Evolutionary conservation across 805 yeast species (phyloP), one percentile per base, ranked within the genome.

Genomic region (Yamadazyma sp.): DNA sequence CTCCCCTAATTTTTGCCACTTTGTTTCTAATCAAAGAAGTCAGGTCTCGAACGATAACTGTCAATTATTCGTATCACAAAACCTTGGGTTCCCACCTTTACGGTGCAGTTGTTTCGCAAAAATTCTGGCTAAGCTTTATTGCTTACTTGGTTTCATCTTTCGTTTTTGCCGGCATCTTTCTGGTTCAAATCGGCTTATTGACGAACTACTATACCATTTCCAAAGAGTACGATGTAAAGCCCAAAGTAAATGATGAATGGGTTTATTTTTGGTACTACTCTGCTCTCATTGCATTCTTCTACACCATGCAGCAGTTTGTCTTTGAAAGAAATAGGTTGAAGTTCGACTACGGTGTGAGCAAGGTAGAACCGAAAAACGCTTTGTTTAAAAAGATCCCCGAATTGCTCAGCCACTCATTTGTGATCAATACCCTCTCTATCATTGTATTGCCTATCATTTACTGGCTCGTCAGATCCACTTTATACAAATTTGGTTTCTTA

Each of bases 251-350:
- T 39, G 74, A 69, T 45, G 60, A 64, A 32, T 69, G 69, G 62
- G 67, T 78, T 3, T 77, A 63, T 49, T 75, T 59, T 47, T 75
- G 78, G 73, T 76, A 66, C 49, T 67, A 62, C 29, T 60, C 73
- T 17, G 8, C 60, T 1, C 54, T 65, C 17, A 49, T 70, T 6
- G 73, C 78, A 0, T 21, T 67, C 0, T 23, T 67, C 6, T 84
- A 82, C 54, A 50, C 80, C 6, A 34, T 66, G 1, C 79, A 75
- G 42, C 82, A 75, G 50, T 47, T 75, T 10, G 47, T 74, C 0
- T 69, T 76, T 40, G 83, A 80, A 52, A 63, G 77, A 44, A 80
- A 79, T 54, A 68, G 76, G 41, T 59, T 84, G 27, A 53, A 59
- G 1, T 74, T 82, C 55, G 50, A 58, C 31, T 65, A 64, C 40